Evolutionary conservation across 2,329 filamentous ascomycete species (phyloP).

Genomic region (Colletotrichum sp.): DNA sequence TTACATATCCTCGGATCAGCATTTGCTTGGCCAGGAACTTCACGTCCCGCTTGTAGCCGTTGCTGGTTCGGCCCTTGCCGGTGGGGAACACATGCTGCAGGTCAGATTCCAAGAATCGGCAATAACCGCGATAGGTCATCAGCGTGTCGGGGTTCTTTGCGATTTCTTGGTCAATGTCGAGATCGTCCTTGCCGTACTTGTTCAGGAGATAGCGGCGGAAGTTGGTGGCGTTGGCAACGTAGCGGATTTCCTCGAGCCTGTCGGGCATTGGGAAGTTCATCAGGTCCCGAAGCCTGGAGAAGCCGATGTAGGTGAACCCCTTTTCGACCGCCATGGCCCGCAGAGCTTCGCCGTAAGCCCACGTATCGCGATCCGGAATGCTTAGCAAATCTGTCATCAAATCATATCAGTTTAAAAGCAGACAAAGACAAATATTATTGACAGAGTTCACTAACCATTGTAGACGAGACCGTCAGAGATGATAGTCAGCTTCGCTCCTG

Average conservation of each 20-base stretch:
- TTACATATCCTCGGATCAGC: not conserved
- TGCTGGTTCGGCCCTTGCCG: not conserved
- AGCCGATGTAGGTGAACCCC: not conserved
- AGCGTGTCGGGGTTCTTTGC: not conserved
- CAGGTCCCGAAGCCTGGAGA: not conserved
- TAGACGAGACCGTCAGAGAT: not conserved
- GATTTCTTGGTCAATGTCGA: not conserved
- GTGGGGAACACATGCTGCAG: not conserved
- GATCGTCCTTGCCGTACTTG: not conserved
- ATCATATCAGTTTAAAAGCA: fast-evolving
- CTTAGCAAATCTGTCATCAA: not conserved
- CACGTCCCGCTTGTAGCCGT: not conserved
- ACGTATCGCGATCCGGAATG: not conserved
- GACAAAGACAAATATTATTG: not conserved
- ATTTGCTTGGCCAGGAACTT: not conserved
- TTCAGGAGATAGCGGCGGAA: not conserved
- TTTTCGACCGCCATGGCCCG: not conserved
- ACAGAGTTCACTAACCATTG: not conserved
- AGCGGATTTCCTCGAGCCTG: not conserved
- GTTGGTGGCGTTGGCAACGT: not conserved
- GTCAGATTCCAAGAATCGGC: not conserved
- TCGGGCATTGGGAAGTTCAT: not conserved
- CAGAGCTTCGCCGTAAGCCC: not conserved
- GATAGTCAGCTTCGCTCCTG: not conserved
- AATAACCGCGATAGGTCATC: not conserved